Percentiles rank a stretch among this genome's conserved stretches.
These are phyloP conservation scores for Penicillium canescens DNA, from an alignment of 495 filamentous ascomycete species.

Conservation along the genomic window DNA sequence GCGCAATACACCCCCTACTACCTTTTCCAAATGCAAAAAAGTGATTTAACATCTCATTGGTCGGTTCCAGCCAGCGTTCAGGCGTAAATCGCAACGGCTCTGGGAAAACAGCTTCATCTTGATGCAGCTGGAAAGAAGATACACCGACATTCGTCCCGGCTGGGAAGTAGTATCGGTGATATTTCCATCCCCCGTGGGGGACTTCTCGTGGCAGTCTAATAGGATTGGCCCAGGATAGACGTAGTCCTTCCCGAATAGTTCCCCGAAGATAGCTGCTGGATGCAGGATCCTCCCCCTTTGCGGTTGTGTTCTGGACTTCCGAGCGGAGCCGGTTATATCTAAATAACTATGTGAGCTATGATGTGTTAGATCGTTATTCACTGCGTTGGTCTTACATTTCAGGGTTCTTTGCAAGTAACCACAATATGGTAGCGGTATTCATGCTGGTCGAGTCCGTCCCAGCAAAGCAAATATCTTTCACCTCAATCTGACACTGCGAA, in stretches of 20 bases:
- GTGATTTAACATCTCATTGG: conserved; percentile 37
- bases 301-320: conserved; percentile 28
- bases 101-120: conserved; percentile 44
- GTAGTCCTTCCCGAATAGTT: conserved; percentile 44
- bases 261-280: conserved; percentile 41
- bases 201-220: conserved; percentile 49
- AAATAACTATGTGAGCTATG: background rate
- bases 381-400: conserved; percentile 32
- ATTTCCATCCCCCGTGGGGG: conserved; percentile 36
- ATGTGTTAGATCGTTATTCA: background rate
- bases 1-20: conserved; percentile 49
- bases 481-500: conserved; percentile 46
- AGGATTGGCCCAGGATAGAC: conserved; percentile 51
- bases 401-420: conserved; percentile 39
- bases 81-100: conserved; percentile 45
- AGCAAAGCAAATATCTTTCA: conserved; percentile 35
- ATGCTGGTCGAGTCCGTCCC: conserved; percentile 48
- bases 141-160: conserved; percentile 45
- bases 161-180: conserved; percentile 38
- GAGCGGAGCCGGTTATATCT: conserved; percentile 37
- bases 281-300: conserved; percentile 27
- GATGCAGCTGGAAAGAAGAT: conserved; percentile 43
- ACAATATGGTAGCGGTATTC: conserved; percentile 45
- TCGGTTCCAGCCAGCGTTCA: conserved; percentile 49
- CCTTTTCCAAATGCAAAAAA: conserved; percentile 52